Base-by-base conservation (phyloP, 371 early-diverging fungal genomes). In the Mortierella sp. region DNA sequence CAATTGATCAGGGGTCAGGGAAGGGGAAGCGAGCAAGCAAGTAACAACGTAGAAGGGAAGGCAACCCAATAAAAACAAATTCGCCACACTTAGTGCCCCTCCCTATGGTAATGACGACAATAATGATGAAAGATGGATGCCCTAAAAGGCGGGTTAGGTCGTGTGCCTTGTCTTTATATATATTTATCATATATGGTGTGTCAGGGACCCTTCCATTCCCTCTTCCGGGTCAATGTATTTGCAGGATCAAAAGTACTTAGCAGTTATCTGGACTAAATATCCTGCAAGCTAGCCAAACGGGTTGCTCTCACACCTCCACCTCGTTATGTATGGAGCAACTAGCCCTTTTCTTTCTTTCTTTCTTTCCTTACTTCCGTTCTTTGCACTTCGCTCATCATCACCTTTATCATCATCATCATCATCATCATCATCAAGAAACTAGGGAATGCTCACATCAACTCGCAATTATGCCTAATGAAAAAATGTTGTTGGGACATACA, bases 21-120 rank as follows among this genome's bases (percentile, higher is more conserved):
- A 50, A 16, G 16, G 2, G 47, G 47, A 13, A 50, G 14, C 11
- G 50, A 16, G 3, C 11, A 13, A 13, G 50, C 3, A 13, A 50
- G 1, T 38, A 38, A 38, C 42, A 38, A 38, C 42, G 42, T 38
- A 50, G 50, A 50, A 16, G 16, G 0, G 50, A 16, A 50, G 50
- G 50, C 16, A 14, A 50, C 50, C 13, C 48, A 48, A 48, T 16
- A 50, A 50, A 60, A 60, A 60, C 26, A 26, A 55, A 55, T 13
- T 31, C 19, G 34, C 63, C 63, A 63, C 63, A 31, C 63, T 63
- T 31, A 63, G 31, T 63, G 63, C 19, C 28, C 16, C 1, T 60
- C 7, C 34, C 34, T 14, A 50, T 65, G 68, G 68, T 21, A 65
- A 65, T 65, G 34, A 65, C 68, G 68, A 65, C 38, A 38, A 65